phyloP scores from a whole-genome alignment of 1,139 yeast species.

The Suhomyces guaymorum region DNA sequence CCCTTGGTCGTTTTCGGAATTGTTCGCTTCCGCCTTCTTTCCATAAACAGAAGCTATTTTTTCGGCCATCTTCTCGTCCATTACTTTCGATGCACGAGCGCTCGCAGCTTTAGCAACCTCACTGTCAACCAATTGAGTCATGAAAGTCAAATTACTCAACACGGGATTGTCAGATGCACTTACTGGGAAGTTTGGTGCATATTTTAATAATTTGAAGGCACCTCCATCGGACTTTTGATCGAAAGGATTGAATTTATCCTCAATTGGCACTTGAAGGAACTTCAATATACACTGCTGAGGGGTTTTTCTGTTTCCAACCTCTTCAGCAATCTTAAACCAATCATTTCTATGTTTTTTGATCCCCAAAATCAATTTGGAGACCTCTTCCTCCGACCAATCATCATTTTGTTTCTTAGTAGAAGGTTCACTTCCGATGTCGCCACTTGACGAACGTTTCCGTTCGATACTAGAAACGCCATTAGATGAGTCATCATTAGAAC shows the following conservation, averaged over 20 bases:
- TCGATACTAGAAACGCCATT: constrained; percentile 2
- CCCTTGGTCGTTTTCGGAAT: constrained; percentile 2
- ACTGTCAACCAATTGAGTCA: constrained; percentile 86
- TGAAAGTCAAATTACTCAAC: constrained; percentile 81
- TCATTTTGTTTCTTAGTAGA: constrained; percentile 46
- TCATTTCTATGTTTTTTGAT: constrained; percentile 60
- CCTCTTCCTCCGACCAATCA: constrained; percentile 68
- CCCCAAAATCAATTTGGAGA: constrained; percentile 60
- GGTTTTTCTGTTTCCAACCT: constrained; percentile 61
- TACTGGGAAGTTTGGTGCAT: constrained; percentile 80
- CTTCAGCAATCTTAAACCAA: constrained; percentile 74
- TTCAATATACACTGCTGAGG: constrained; percentile 81
- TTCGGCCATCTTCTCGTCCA: constrained; percentile 50
- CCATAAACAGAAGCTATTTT: constrained; percentile 33
- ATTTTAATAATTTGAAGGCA: constrained; percentile 60
- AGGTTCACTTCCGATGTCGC: constrained; percentile 14
- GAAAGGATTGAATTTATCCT: constrained; percentile 56
- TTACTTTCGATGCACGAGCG: constrained; percentile 56
- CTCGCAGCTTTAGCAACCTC: constrained; percentile 85
- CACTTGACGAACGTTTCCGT: constrained; percentile 13
- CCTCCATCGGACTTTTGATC: constrained; percentile 39
- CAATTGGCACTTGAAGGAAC: constrained; percentile 79
- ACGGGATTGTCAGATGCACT: constrained; percentile 90
- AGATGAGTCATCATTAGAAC: constrained; percentile 1
- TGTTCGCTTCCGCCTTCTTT: constrained; percentile 14